Percentiles rank a stretch among this genome's conserved stretches.
Evolutionary conservation across 345 rosid species (phyloP).

Genomic region (Iberis pinnata): DNA sequence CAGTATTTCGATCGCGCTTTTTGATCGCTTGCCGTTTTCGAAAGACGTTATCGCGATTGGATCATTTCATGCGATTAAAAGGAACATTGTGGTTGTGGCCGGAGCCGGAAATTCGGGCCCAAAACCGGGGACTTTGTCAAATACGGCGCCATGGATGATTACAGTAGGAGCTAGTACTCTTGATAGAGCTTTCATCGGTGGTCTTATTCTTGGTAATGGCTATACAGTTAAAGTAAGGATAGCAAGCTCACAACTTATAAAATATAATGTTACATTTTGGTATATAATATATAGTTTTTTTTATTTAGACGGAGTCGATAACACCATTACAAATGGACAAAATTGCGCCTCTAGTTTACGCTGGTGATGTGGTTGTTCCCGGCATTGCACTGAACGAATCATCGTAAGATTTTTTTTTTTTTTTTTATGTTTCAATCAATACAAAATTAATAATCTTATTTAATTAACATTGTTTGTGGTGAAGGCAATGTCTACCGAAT

Average conservation of each 20-base stretch:
- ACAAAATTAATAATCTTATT: not conserved
- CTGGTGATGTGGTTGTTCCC: conserved; percentile 47
- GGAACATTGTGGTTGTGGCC: conserved; percentile 53
- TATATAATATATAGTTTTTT: conserved; percentile 16
- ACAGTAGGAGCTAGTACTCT: conserved; percentile 77
- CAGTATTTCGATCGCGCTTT: conserved; percentile 73
- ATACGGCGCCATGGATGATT: conserved; percentile 69
- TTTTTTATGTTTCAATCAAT: no score
- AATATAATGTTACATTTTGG: not conserved
- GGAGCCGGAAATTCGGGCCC: conserved; percentile 80
- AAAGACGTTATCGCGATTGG: conserved; percentile 54
- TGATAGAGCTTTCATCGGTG: conserved; percentile 49
- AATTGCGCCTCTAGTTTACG: conserved; percentile 52
- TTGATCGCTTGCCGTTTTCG: not conserved
- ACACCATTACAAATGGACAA: conserved; percentile 41
- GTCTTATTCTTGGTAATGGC: conserved; percentile 62
- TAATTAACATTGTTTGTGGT: not conserved
- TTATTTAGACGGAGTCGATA: conserved; percentile 50
- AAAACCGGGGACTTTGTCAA: conserved; percentile 45
- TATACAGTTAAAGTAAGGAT: conserved; percentile 36
- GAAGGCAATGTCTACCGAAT: conserved; percentile 65
- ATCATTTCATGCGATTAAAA: conserved; percentile 54
- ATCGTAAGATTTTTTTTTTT: conserved; percentile 31
- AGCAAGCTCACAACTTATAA: not conserved
- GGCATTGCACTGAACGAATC: conserved; percentile 34